Percentiles rank a stretch among this genome's conserved stretches.
phyloP scores from a whole-genome alignment of 2,329 filamentous ascomycete species.

The Aspergillus vadensis region DNA sequence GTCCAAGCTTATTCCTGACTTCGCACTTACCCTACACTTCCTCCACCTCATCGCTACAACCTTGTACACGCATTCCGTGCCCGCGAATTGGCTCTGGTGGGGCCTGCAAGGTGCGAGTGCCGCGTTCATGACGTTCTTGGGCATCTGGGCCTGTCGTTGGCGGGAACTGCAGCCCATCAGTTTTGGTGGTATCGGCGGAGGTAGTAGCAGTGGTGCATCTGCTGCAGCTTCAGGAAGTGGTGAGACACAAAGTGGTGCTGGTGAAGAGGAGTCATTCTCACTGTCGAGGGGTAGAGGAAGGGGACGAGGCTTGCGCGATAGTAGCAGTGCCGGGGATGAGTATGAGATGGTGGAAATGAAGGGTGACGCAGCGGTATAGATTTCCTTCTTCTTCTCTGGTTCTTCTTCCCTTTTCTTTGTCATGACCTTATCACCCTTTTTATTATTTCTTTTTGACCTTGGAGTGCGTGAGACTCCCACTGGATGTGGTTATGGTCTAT shows the following conservation, averaged over 20 bases:
- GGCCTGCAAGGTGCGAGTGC: slow-evolving; percentile 63
- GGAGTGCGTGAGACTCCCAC: slow-evolving; percentile 1
- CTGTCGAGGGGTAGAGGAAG: slow-evolving; percentile 36
- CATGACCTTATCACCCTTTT: neutral
- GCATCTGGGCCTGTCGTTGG: slow-evolving; percentile 89
- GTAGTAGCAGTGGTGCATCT: slow-evolving; percentile 22
- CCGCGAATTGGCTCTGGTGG: slow-evolving; percentile 87
- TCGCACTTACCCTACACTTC: slow-evolving; percentile 84
- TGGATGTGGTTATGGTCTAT: neutral
- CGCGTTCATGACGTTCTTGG: slow-evolving; percentile 67
- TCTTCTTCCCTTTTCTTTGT: slow-evolving; percentile 1
- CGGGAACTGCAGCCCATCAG: slow-evolving; percentile 85
- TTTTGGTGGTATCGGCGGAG: slow-evolving; percentile 71
- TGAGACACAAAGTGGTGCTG: slow-evolving; percentile 11
- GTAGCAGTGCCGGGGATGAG: slow-evolving; percentile 22
- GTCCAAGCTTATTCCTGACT: slow-evolving; percentile 93
- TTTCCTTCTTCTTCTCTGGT: slow-evolving; percentile 1
- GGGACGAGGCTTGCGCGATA: slow-evolving; percentile 28
- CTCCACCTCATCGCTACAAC: slow-evolving; percentile 77
- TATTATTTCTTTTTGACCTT: too few relatives aligned
- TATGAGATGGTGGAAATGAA: slow-evolving; percentile 42
- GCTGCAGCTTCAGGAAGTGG: slow-evolving; percentile 17
- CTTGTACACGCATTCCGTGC: slow-evolving; percentile 75
- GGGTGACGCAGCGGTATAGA: slow-evolving; percentile 34
- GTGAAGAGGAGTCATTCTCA: slow-evolving; percentile 17